These are phyloP conservation scores for Blastobotrys apis DNA, from an alignment of 1,139 yeast species.

Conservation along the genomic window DNA sequence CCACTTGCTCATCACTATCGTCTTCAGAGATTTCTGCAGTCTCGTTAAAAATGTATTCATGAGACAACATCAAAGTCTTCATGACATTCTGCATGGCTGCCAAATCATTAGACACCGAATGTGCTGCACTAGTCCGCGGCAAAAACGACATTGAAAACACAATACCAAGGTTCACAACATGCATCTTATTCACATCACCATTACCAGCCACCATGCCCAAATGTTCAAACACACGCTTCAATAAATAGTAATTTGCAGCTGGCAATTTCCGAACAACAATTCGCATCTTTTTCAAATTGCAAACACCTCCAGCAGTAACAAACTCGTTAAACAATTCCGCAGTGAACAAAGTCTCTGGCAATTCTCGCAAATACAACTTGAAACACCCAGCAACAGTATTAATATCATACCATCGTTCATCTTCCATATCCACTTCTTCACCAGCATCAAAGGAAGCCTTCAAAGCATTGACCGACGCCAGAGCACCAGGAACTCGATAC, in stretches of 20 bases:
- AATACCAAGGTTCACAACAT: slow-evolving; percentile 73
- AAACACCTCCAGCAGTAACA: slow-evolving; percentile 31
- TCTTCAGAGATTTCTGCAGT: not conserved
- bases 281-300: slow-evolving; percentile 40
- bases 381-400: slow-evolving; percentile 89
- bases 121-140: slow-evolving; percentile 28
- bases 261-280: slow-evolving; percentile 54
- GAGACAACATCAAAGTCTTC: slow-evolving; percentile 34
- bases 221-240: slow-evolving; percentile 66
- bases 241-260: slow-evolving; percentile 56
- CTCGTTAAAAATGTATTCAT: slow-evolving; percentile 29
- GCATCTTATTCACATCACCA: slow-evolving; percentile 69
- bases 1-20: not conserved
- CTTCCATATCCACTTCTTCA: slow-evolving; percentile 62
- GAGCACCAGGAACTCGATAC: slow-evolving; percentile 86
- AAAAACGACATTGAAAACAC: slow-evolving; percentile 62
- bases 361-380: slow-evolving; percentile 76
- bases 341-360: slow-evolving; percentile 82
- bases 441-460: slow-evolving; percentile 70
- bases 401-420: slow-evolving; percentile 69
- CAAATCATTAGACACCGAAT: slow-evolving; percentile 30
- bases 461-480: slow-evolving; percentile 68
- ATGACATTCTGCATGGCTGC: slow-evolving; percentile 40
- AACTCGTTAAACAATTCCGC: slow-evolving; percentile 52
- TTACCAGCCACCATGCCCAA: slow-evolving; percentile 54